phyloP scores from a whole-genome alignment of 1,284 basidiomycete genomes.

The Meripilus lineatus region DNA sequence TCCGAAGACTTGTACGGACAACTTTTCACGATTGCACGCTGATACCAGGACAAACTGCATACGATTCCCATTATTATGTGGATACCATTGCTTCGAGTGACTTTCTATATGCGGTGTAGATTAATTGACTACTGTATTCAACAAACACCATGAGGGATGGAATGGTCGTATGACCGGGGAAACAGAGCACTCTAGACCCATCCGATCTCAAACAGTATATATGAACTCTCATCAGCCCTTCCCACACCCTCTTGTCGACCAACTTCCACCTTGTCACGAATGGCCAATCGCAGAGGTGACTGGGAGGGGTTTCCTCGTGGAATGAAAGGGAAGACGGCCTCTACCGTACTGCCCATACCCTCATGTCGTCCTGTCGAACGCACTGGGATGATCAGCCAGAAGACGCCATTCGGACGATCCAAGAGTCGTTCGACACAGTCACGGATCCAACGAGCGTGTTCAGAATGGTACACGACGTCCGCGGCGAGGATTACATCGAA shows the following conservation, averaged over 20 bases:
- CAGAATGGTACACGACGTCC: constrained; percentile 68
- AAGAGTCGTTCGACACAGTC: constrained; percentile 50
- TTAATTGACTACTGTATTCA: too few species aligned
- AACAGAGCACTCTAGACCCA: constrained; percentile 37
- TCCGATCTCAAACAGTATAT: constrained; percentile 63
- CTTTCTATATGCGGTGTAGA: too few species aligned
- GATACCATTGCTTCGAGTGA: too few species aligned
- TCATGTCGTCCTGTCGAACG: constrained; percentile 66
- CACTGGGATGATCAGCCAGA: constrained; percentile 70
- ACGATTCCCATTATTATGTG: too few species aligned
- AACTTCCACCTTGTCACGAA: constrained; percentile 42
- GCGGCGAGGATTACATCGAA: constrained; percentile 56
- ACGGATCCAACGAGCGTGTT: constrained; percentile 65
- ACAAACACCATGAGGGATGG: too few species aligned
- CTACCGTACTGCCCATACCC: constrained; percentile 53
- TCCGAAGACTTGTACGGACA: too few species aligned
- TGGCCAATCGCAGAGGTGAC: constrained; percentile 28
- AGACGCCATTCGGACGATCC: constrained; percentile 41
- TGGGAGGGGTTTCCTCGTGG: background rate
- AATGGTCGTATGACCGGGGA: too few species aligned
- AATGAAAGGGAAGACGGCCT: constrained; percentile 44
- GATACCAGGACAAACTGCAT: too few species aligned
- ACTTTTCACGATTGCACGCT: too few species aligned
- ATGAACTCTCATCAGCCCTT: constrained; percentile 65
- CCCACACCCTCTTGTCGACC: constrained; percentile 48